phyloP scores from a whole-genome alignment of 345 rosid genomes.

The Heritiera fomes region DNA sequence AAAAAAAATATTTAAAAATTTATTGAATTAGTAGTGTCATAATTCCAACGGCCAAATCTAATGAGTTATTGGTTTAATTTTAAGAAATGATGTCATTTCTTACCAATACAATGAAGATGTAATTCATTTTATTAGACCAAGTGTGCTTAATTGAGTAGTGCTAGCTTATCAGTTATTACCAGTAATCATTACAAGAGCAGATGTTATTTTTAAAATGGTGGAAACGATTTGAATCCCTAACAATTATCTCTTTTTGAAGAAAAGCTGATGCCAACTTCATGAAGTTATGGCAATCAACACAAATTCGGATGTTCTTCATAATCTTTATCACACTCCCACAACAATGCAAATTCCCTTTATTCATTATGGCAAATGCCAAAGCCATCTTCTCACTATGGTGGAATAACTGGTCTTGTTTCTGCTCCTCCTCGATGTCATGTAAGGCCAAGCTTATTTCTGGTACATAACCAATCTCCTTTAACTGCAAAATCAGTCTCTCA shows the following conservation, averaged over 20 bases:
- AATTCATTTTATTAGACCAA: too few species aligned
- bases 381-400: conserved; percentile 90
- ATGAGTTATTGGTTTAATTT: too few species aligned
- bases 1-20: too few species aligned
- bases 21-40: too few species aligned
- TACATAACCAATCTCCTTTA: conserved; percentile 70
- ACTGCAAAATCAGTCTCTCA: conserved; percentile 46
- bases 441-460: conserved; percentile 71
- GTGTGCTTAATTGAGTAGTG: too few species aligned
- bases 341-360: conserved; percentile 30
- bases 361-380: conserved; percentile 61
- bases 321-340: conserved; percentile 46
- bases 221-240: too few species aligned
- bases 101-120: too few species aligned
- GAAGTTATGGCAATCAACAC: conserved; percentile 89
- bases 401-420: conserved; percentile 67
- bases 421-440: conserved; percentile 74
- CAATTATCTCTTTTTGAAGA: conserved; percentile 62
- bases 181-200: too few species aligned
- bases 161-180: too few species aligned
- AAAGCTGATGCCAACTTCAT: conserved; percentile 74
- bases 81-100: too few species aligned
- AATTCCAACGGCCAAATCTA: too few species aligned
- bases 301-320: conserved; percentile 77
- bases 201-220: too few species aligned